Evolutionary conservation across 108 stramenopile species (phyloP), one percentile per base, ranked within the genome.

Genomic region (Cyclotella kingstonii): DNA sequence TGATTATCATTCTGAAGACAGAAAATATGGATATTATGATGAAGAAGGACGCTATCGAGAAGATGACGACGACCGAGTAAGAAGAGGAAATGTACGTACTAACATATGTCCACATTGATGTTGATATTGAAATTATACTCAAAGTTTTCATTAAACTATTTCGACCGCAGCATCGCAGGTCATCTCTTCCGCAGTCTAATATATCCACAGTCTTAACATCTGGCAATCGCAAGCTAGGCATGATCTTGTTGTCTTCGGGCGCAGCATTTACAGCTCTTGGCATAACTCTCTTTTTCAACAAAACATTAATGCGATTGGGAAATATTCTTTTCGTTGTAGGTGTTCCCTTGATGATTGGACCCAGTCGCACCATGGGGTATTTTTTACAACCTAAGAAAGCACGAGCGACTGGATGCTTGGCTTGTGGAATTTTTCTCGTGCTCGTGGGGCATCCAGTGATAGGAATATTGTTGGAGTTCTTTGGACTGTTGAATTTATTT

Each of bases 401-500:
- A 14, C 59, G 95, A 10, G 93, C 90, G 3, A 94, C 94, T 3
- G 81, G 68, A 33, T 90, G 92, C 63, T 73, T 97, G 41, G 70
- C 50, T 4, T 36, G 81, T 31, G 94, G 94, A 19, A 88, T 91
- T 7, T 76, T 92, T 47, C 72, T 95, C 9, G 93, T 97, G 22
- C 75, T 97, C 58, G 73, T 80, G 14, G 94, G 95, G 23, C 73
- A 86, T 72, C 93, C 97, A 9, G 70, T 96, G 5, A 66, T 96
- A 7, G 97, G 97, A 8, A 93, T 97, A 27, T 28, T 76, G 22
- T 43, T 95, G 60, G 97, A 97, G 76, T 64, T 85, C 0, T 96
- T 97, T 77, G 95, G 97, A 2, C 58, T 97, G 46, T 41, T 96
- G 51, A 97, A 97, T 79, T 60, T 97, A 2, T 97, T 96, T 70